phyloP scores from a whole-genome alignment of 2,329 filamentous ascomycete species.

The Clonostachys rosea region DNA sequence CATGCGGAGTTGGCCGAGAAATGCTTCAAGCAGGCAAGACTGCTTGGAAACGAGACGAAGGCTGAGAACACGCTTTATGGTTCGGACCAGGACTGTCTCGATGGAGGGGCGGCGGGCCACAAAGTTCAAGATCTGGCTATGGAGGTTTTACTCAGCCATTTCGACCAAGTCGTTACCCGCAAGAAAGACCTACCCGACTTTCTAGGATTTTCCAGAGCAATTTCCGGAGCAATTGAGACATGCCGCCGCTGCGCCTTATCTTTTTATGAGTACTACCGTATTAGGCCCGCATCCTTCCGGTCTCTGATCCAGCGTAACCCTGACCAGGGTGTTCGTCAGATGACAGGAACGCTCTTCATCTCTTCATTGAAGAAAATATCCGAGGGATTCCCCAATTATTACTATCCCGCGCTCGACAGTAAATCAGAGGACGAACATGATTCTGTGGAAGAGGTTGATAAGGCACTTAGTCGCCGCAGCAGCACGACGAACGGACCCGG shows the following conservation, averaged over 20 bases:
- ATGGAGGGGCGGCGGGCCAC: slow-evolving; percentile 6
- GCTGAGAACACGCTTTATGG: not conserved
- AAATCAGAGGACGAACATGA: not conserved
- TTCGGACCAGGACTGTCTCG: not conserved
- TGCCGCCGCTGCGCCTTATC: slow-evolving; percentile 48
- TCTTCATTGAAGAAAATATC: slow-evolving; percentile 49
- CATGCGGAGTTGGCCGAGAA: slow-evolving; percentile 64
- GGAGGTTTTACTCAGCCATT: slow-evolving; percentile 54
- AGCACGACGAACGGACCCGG: not conserved
- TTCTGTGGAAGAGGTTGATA: not conserved
- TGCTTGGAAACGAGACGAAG: slow-evolving; percentile 17
- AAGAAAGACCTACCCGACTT: slow-evolving; percentile 65
- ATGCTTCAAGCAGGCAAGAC: slow-evolving; percentile 53
- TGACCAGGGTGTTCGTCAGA: slow-evolving; percentile 49
- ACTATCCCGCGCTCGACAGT: slow-evolving; percentile 20
- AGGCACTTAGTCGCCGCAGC: not conserved
- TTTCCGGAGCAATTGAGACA: not conserved
- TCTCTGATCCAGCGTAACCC: slow-evolving; percentile 61
- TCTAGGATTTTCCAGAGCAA: slow-evolving; percentile 31
- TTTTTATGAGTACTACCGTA: slow-evolving; percentile 56
- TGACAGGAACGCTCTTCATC: slow-evolving; percentile 46
- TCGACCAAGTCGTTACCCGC: slow-evolving; percentile 72
- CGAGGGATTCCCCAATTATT: slow-evolving; percentile 35
- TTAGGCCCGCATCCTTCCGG: slow-evolving; percentile 52
- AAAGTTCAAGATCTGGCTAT: slow-evolving; percentile 44